These are phyloP conservation scores for Ophiostoma triangulosporum DNA, from an alignment of 2,329 filamentous ascomycete species.

Conservation along the genomic window DNA sequence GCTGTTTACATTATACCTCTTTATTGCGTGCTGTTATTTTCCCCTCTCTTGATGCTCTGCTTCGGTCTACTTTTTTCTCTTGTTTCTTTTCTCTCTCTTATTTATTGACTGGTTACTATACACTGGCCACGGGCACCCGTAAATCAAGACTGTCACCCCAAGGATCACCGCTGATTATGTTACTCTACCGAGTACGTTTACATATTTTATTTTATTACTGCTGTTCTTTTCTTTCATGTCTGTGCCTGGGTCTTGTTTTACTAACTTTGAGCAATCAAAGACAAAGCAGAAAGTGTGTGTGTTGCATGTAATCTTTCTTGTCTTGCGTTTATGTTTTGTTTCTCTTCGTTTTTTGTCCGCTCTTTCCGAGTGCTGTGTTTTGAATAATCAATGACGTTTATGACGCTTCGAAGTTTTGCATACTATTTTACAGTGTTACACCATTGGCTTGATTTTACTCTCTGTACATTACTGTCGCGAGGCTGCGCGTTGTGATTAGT, in stretches of 20 bases:
- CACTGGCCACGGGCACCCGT: background rate
- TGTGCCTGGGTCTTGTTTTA: background rate
- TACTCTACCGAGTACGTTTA: background rate
- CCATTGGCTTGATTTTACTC: background rate
- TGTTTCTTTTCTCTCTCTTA: background rate
- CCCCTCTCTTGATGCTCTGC: background rate
- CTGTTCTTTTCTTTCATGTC: background rate
- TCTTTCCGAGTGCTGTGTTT: background rate
- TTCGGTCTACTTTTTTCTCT: background rate
- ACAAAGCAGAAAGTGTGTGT: background rate
- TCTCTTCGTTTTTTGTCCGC: background rate
- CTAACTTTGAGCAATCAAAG: background rate
- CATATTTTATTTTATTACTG: background rate
- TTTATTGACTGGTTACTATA: background rate
- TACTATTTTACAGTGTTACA: background rate
- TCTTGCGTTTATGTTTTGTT: background rate
- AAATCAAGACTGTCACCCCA: slow-evolving; percentile 5
- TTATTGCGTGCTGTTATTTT: background rate
- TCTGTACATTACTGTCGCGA: background rate
- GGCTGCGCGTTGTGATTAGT: background rate
- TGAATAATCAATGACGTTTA: background rate
- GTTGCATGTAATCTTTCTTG: background rate
- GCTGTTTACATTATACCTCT: background rate
- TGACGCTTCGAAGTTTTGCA: background rate
- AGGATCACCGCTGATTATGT: background rate